phyloP scores from a whole-genome alignment of 345 rosid species.

The Barbarea vulgaris region DNA sequence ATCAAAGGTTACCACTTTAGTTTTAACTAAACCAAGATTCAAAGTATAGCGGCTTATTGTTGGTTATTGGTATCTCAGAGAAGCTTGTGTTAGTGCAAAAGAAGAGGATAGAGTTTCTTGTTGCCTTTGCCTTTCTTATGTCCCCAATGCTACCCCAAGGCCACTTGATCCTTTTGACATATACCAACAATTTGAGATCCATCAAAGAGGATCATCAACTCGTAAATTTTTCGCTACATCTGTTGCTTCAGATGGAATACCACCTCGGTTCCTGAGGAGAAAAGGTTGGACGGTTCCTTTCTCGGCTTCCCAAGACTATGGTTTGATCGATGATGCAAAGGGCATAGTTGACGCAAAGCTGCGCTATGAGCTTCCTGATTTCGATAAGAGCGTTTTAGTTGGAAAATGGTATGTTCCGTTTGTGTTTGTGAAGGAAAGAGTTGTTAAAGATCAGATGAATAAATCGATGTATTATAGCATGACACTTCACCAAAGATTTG shows the following conservation, averaged over 20 bases:
- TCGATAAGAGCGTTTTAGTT: slow-evolving; percentile 38
- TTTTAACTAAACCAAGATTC: neutral
- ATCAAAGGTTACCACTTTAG: neutral
- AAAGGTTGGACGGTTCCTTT: slow-evolving; percentile 54
- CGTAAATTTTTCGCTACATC: slow-evolving; percentile 52
- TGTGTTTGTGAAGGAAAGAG: slow-evolving; percentile 56
- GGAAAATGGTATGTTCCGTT: slow-evolving; percentile 82
- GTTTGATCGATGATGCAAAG: slow-evolving; percentile 55
- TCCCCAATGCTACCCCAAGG: slow-evolving; percentile 43
- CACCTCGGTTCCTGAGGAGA: slow-evolving; percentile 56
- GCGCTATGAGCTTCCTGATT: slow-evolving; percentile 51
- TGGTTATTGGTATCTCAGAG: slow-evolving; percentile 37
- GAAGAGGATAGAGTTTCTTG: slow-evolving; percentile 49
- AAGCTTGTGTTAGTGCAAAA: slow-evolving; percentile 48
- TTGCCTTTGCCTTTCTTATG: slow-evolving; percentile 42
- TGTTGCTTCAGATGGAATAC: slow-evolving; percentile 50
- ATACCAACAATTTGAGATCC: slow-evolving; percentile 53
- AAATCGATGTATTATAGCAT: slow-evolving; percentile 54
- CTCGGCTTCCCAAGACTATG: slow-evolving; percentile 36
- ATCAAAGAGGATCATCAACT: slow-evolving; percentile 29
- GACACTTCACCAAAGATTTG: slow-evolving; percentile 70
- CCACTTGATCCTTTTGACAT: slow-evolving; percentile 48
- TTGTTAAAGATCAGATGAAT: slow-evolving; percentile 46
- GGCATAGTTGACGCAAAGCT: slow-evolving; percentile 51
- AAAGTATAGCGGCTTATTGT: neutral